phyloP scores from a whole-genome alignment of 164 flowering plant species.

The Vitis cinerea region DNA sequence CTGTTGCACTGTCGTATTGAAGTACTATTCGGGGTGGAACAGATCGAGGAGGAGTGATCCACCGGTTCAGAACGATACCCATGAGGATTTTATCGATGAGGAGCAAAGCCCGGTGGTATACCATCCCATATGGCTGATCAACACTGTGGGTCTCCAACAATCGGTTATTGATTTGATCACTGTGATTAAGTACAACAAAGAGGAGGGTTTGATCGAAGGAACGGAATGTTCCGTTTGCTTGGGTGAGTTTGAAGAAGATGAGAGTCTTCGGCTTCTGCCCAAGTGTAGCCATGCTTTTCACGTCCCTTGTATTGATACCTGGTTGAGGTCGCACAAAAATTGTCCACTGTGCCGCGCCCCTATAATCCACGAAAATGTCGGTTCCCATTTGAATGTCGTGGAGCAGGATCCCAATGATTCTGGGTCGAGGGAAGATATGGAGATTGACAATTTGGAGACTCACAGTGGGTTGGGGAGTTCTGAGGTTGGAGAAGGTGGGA shows the following conservation, averaged over 20 bases:
- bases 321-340: slow-evolving; percentile 39
- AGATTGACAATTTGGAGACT: slow-evolving; percentile 9
- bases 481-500: slow-evolving; percentile 12
- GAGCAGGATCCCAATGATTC: slow-evolving; percentile 1
- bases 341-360: slow-evolving; percentile 48
- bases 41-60: slow-evolving; percentile 4
- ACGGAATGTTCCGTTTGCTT: slow-evolving; percentile 43
- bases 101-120: slow-evolving; percentile 29
- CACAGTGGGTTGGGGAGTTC: neutral
- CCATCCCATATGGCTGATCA: slow-evolving; percentile 46
- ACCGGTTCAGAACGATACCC: slow-evolving; percentile 5
- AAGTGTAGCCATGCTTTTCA: slow-evolving; percentile 48
- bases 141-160: slow-evolving; percentile 31
- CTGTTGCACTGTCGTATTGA: neutral
- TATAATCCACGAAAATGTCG: slow-evolving; percentile 2
- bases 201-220: slow-evolving; percentile 28
- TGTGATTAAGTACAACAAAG: slow-evolving; percentile 20
- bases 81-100: slow-evolving; percentile 27
- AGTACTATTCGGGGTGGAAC: neutral
- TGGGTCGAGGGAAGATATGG: slow-evolving; percentile 5
- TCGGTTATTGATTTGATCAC: slow-evolving; percentile 34
- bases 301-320: slow-evolving; percentile 40
- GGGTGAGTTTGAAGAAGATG: slow-evolving; percentile 34
- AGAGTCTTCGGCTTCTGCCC: slow-evolving; percentile 35
- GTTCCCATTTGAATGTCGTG: neutral